phyloP scores from a whole-genome alignment of 1,139 yeast genomes.

The Yamadazyma atmosphaerica region DNA sequence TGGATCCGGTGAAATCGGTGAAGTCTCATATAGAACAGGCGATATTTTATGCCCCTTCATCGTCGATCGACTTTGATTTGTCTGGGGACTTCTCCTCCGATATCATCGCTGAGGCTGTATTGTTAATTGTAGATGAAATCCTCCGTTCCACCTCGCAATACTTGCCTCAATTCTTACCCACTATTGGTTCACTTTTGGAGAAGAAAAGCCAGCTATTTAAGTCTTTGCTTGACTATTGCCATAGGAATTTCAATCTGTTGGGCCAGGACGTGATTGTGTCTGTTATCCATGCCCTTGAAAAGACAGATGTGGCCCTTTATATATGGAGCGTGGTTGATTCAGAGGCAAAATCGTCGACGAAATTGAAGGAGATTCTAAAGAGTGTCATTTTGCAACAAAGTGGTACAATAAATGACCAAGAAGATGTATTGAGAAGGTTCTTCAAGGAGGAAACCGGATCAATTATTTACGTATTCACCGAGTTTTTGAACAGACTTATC shows the following conservation, averaged over 20 bases:
- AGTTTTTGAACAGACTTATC: slow-evolving; percentile 23
- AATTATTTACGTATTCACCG: slow-evolving; percentile 36
- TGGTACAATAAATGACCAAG: slow-evolving; percentile 3
- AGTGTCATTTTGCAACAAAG: slow-evolving; percentile 3
- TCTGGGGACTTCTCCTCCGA: slow-evolving; percentile 31
- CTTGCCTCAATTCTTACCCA: slow-evolving; percentile 30
- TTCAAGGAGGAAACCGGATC: slow-evolving; percentile 30
- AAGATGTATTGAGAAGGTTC: slow-evolving; percentile 25
- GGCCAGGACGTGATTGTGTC: slow-evolving; percentile 27
- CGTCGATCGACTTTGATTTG: slow-evolving; percentile 59
- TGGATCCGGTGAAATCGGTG: slow-evolving; percentile 41
- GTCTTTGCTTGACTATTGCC: slow-evolving; percentile 47
- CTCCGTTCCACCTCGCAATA: slow-evolving; percentile 45
- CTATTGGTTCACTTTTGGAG: slow-evolving; percentile 25
- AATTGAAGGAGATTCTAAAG: slow-evolving; percentile 16
- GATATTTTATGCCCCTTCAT: slow-evolving; percentile 54
- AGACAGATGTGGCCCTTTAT: slow-evolving; percentile 52
- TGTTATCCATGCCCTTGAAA: slow-evolving; percentile 55
- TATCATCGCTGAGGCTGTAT: slow-evolving; percentile 50
- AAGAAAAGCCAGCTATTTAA: slow-evolving; percentile 28
- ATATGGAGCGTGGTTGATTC: slow-evolving; percentile 46
- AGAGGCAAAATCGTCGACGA: slow-evolving; percentile 10
- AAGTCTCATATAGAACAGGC: slow-evolving; percentile 83
- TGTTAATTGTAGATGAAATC: slow-evolving; percentile 53
- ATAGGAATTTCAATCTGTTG: slow-evolving; percentile 45